phyloP scores from a whole-genome alignment of 2,329 filamentous ascomycete genomes.

The Aspergillus neoniger region DNA sequence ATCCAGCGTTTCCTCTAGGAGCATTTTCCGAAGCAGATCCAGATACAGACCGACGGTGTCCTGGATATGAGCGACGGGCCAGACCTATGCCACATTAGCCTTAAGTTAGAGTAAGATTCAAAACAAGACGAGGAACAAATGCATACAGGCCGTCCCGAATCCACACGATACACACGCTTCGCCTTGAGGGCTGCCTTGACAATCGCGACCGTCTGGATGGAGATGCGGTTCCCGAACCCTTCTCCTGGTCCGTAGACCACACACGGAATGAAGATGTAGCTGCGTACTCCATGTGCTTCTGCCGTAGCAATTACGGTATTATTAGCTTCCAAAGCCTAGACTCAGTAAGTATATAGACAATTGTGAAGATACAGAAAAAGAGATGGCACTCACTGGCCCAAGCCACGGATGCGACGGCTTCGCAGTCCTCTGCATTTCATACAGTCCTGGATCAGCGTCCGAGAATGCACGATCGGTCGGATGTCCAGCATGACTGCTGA shows the following conservation, averaged over 20 bases:
- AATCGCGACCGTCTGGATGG: background rate
- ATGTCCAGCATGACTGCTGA: conserved; percentile 51
- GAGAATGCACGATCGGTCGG: conserved; percentile 45
- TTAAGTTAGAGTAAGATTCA: background rate
- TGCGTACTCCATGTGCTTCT: background rate
- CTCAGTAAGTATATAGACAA: background rate
- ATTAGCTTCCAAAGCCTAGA: background rate
- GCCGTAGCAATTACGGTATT: background rate
- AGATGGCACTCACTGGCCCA: background rate
- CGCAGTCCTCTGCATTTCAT: conserved; percentile 47
- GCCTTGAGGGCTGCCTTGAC: background rate
- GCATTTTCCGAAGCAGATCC: conserved; percentile 48
- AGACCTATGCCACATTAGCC: conserved; percentile 37
- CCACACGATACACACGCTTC: background rate
- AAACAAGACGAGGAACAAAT: background rate
- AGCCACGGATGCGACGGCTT: conserved; percentile 34
- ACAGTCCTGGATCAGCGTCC: conserved; percentile 50
- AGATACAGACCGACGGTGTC: conserved; percentile 54
- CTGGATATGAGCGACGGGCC: conserved; percentile 56
- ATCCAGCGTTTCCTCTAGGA: conserved; percentile 40
- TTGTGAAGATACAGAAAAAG: background rate
- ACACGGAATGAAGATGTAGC: background rate
- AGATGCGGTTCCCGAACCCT: background rate
- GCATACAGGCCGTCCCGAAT: background rate
- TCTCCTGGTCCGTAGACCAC: background rate